phyloP scores from a whole-genome alignment of 106 monocot species.

The Acorus gramineus region DNA sequence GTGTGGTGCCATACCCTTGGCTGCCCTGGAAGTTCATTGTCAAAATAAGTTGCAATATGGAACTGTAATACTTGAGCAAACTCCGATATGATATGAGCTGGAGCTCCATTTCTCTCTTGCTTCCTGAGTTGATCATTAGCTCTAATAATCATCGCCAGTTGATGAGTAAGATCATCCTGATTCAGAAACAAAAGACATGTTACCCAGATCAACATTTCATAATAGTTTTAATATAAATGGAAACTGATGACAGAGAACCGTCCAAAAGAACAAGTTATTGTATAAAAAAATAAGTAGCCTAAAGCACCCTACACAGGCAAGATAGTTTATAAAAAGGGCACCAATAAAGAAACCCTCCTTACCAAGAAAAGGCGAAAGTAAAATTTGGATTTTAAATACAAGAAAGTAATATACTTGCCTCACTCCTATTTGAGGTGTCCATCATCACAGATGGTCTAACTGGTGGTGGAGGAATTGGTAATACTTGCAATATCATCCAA shows the following conservation, averaged over 20 bases:
- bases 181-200: background rate
- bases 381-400: no score
- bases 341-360: no score
- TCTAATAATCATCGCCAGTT: constrained; percentile 93
- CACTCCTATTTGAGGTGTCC: constrained; percentile 96
- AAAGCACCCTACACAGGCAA: no score
- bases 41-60: constrained; percentile 97
- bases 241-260: no score
- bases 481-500: constrained; percentile 99
- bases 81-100: constrained; percentile 96
- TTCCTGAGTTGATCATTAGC: constrained; percentile 89
- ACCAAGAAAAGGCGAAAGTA: no score
- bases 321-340: no score
- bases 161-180: constrained; percentile 99
- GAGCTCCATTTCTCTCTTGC: constrained; percentile 96
- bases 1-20: constrained; percentile 52
- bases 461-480: constrained; percentile 96
- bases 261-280: no score
- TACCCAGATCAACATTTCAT: background rate
- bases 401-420: constrained; percentile 32
- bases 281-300: no score
- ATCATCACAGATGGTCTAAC: constrained; percentile 99
- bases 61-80: constrained; percentile 96
- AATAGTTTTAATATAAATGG: no score
- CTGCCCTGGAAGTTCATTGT: constrained; percentile 97